Evolutionary conservation across 257 asterid species (phyloP), one percentile per base, ranked within the genome.

Genomic region (Salvia splendens): DNA sequence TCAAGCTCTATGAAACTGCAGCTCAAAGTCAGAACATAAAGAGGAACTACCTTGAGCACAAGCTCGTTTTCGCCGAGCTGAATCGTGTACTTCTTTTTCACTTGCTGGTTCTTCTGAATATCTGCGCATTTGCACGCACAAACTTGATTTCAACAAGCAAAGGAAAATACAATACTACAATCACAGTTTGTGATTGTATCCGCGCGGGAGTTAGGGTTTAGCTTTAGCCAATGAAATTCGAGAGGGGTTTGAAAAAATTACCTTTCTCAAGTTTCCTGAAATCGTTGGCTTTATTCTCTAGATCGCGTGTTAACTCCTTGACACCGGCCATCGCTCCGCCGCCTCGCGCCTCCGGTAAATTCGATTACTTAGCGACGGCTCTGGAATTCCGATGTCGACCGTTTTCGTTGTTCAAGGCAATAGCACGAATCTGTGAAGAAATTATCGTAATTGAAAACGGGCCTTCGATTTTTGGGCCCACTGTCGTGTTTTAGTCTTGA

Each of bases 41-140:
- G 14, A 15, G 58, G 20, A 53, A 62, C 52, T 75, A 85, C 97
- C 86, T 93, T 90, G 20, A 93, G 95, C 48, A 93, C 99, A 28
- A 93, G 99, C 82, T 90, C 95, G 68, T 90, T 93, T 78, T 93
- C 99, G 10, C 99, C 97, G 2, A 93, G 95, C 79, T 93, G 97
- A 71, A 93, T 83, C 12, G 97, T 93, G 71, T 86, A 93, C 77
- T 86, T 91, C 84, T 93, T 93, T 51, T 92, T 79, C 20, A 90
- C 89, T 80, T 90, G 95, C 57, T 93, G 97, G 74, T 93, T 93
- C 86, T 93, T 93, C 59, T 90, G 69, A 32, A 85, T 77, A 71
- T 90, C 99, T 90, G 80, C 4, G 61, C 62, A 43, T 67, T 45
- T 5, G 32, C 1, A 35, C 8, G 6, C 12, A 30, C 57, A 5